Conservation (phyloP, 2,329 filamentous ascomycete genomes). For the Exophiala alcalophila region DNA sequence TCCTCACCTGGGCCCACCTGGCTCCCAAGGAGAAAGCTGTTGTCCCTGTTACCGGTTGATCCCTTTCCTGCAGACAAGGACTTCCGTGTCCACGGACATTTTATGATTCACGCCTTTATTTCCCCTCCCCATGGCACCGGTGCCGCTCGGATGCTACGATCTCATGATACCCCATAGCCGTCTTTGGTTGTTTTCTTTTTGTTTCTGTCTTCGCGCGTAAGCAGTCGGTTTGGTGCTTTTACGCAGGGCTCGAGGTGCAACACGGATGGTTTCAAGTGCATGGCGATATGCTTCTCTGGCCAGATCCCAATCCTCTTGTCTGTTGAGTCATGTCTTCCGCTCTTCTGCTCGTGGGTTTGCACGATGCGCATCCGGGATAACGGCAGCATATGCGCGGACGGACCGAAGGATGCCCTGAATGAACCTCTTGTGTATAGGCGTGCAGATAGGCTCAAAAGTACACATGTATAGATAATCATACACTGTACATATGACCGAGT, state of each 20-base stretch:
- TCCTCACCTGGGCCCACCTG: constrained; percentile 50
- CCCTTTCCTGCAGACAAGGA: constrained; percentile 2
- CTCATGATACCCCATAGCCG: constrained; percentile 21
- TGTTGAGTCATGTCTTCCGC: too few species aligned
- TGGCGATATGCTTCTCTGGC: constrained; percentile 5
- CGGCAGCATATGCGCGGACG: too few species aligned
- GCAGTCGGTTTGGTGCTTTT: background rate
- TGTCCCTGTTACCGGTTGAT: constrained; percentile 16
- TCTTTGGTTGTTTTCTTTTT: constrained; percentile 8
- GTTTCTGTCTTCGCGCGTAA: constrained; percentile 1
- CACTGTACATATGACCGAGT: too few species aligned
- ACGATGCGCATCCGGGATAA: too few species aligned
- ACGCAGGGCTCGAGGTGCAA: too few species aligned
- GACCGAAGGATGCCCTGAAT: too few species aligned
- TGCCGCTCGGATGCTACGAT: constrained; percentile 1
- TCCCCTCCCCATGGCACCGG: constrained; percentile 7
- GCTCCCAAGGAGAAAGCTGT: constrained; percentile 23
- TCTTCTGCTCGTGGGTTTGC: too few species aligned
- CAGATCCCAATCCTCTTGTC: too few species aligned
- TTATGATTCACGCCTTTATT: constrained; percentile 17
- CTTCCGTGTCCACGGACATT: background rate
- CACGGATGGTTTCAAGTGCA: background rate
- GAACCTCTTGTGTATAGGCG: background rate
- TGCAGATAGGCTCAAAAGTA: too few species aligned
- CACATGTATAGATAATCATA: too few species aligned